Evolutionary conservation across 306 rosid genomes (phyloP), one percentile per base, ranked within the genome.

Genomic region (Gastrolobium villosum): DNA sequence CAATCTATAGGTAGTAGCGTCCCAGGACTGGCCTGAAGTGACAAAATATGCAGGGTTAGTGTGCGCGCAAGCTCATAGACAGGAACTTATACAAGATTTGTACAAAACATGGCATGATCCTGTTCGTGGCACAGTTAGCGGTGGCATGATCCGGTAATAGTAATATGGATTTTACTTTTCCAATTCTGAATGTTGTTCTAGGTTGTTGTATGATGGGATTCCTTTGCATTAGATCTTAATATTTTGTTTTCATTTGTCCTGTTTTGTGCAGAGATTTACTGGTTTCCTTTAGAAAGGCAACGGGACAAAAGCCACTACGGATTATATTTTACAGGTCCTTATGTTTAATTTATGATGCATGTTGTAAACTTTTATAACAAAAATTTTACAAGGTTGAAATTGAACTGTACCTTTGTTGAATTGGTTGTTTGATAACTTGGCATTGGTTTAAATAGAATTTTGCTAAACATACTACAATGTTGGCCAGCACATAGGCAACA

Each of bases 11-110:
- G 98, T 93, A 20, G 98, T 93, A 75, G 98, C 98, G 63, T 93
- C 98, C 37, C 97, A 93, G 85, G 97, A 93, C 81, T 93, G 98
- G 98, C 98, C 98, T 7, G 98, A 93, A 76, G 98, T 93, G 81
- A 93, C 98, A 70, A 91, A 93, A 76, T 93, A 93, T 82, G 98
- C 98, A 0, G 98, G 98, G 74, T 78, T 91, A 72, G 98, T 91
- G 64, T 93, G 98, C 39, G 98, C 98, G 65, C 98, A 93, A 81
- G 93, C 98, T 65, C 98, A 93, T 83, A 84, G 98, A 83, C 98
- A 93, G 74, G 98, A 93, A 79, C 97, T 93, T 71, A 91, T 93
- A 81, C 95, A 93, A 78, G 98, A 91, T 82, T 78, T 93, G 83
- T 93, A 91, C 79, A 93, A 93, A 84, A 91, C 97, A 9, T 91